Evolutionary conservation across 2,329 filamentous ascomycete genomes (phyloP), one percentile per base, ranked within the genome.

Genomic region (Beauveria bassiana): DNA sequence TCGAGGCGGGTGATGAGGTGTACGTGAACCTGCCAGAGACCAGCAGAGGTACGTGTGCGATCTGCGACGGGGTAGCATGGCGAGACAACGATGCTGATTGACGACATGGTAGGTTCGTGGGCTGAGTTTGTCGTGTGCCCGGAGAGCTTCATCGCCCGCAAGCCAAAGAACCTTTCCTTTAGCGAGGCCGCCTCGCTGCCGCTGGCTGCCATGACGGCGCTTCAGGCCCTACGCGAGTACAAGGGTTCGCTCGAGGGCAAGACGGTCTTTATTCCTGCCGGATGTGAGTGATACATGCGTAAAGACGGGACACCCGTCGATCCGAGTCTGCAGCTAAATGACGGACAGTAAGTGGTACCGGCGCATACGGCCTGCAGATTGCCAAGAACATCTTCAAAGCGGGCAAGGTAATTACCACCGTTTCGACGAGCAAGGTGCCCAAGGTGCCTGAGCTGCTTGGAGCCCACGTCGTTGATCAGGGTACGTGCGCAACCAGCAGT

Each of bases 331-430:
- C 8, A 46, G 34, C 54, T 62, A 38, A 38, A 63, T 12, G 53
- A 3, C 20, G 20, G 24, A 5, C 31, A 67, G 65, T 69, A 57
- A 64, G 67, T 46, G 68, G 67, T n/a, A 69, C 68, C 2, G 68
- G 68, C n/a, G 53, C 63, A 6, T 67, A 63, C 50, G 66, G 65
- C 6, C 73, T 76, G 20, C 77, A 79, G 64, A 64, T 80, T 5
- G 77, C 77, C 18, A 79, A 79, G 49, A 72, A 76, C 40, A 70
- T 77, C 2, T 79, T 78, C 63, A 67, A 71, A 1, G 78, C 75
- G 2, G 71, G 70, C 20, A 77, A 75, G 56, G 75, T 79, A 31
- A 77, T 79, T 45, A 79, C 76, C 1, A 79, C 77, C 0, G 70
- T 79, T 1, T 78, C 76, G 1, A 77, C 76, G 1, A 63, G 70